These are phyloP conservation scores for Phaeolepiota aurea DNA, from an alignment of 768 basidiomycete species.

Conservation along the genomic window DNA sequence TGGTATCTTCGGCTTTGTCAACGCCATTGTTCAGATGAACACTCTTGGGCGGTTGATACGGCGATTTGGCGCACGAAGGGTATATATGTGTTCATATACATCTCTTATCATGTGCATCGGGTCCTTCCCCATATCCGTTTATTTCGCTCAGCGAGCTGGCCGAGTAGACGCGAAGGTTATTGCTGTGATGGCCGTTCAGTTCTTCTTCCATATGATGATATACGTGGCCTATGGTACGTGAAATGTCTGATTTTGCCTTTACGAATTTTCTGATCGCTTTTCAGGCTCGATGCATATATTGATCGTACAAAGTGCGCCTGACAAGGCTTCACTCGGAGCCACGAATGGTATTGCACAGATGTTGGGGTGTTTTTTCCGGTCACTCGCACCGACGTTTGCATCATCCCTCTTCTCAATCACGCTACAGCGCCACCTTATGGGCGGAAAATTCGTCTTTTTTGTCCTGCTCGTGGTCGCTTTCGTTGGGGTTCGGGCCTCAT, in stretches of 20 bases:
- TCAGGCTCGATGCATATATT: slow-evolving; percentile 40
- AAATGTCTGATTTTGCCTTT: not conserved
- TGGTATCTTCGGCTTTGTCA: slow-evolving; percentile 36
- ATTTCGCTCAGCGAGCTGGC: slow-evolving; percentile 22
- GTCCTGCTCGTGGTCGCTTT: slow-evolving; percentile 13
- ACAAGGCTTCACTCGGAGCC: slow-evolving; percentile 34
- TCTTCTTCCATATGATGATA: slow-evolving; percentile 15
- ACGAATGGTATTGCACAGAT: slow-evolving; percentile 27
- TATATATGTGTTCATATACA: slow-evolving; percentile 32
- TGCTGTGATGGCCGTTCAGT: slow-evolving; percentile 23
- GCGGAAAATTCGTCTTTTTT: slow-evolving; percentile 27
- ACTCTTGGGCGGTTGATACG: slow-evolving; percentile 44
- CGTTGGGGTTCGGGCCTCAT: slow-evolving; percentile 3
- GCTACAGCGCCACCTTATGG: slow-evolving; percentile 23
- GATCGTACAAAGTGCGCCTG: slow-evolving; percentile 34
- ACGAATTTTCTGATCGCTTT: slow-evolving; percentile 4
- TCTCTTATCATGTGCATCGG: slow-evolving; percentile 15
- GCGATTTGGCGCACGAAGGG: slow-evolving; percentile 41
- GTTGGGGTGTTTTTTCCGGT: slow-evolving; percentile 21
- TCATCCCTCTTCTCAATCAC: slow-evolving; percentile 35
- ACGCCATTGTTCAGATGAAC: slow-evolving; percentile 41
- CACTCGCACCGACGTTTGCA: slow-evolving; percentile 28
- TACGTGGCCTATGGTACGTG: slow-evolving; percentile 29
- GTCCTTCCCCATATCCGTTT: slow-evolving; percentile 26
- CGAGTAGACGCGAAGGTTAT: slow-evolving; percentile 22